Base-by-base conservation (phyloP, 2,329 filamentous ascomycete species). In the Colletotrichum abscissum region DNA sequence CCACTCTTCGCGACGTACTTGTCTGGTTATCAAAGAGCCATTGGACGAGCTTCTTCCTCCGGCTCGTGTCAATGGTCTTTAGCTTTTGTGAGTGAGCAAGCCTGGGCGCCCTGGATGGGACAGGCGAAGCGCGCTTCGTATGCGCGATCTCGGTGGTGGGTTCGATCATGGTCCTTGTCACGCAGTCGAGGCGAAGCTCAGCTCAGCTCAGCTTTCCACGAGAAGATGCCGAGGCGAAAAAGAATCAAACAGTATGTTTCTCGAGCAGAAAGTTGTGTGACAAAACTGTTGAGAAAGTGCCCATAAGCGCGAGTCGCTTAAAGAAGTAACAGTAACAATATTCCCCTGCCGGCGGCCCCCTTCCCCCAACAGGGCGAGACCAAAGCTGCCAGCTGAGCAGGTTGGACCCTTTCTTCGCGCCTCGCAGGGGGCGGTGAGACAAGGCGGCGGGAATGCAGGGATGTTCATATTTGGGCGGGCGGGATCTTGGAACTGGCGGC, bases 21-120 rank as follows among this genome's bases (percentile, higher is more conserved):
- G 30, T 46, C 24, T 66, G 63, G 16, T 66, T 42, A 19, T 46
- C 12, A 11, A 66, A 58, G 24, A 66, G 30, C 54, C 63, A 66
- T 30, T 66, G 63, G 7, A 35, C 12, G 9, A 66, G 16, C 19
- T 16, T 46, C 24, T 46, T 46, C 19, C 22, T 19, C 14, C 30
- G n/a, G 28, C 42, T 35, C 3, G 8, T 2, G 14, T 54, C 46
- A 11, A 33, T 54, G 16, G 6, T 2, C 49, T 54, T 33, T 3
- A 6, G 4, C 46, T 63, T n/a, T 5, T 63, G 9, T 9, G 28
- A 2, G n/a, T n/a, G 28, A 28, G n/a, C 28, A 26, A 12, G 7
- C 8, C 26, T 35, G n/a, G 28, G 22, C 46, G 11, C 4, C 22
- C 4, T 63, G 2, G 4, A 24, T 5, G 46, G 11, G 28, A 63